A percentile compares a stretch with the other conserved stretches of the same genome.
phyloP scores from a whole-genome alignment of 768 basidiomycete genomes.

The Gyrodon lividus region DNA sequence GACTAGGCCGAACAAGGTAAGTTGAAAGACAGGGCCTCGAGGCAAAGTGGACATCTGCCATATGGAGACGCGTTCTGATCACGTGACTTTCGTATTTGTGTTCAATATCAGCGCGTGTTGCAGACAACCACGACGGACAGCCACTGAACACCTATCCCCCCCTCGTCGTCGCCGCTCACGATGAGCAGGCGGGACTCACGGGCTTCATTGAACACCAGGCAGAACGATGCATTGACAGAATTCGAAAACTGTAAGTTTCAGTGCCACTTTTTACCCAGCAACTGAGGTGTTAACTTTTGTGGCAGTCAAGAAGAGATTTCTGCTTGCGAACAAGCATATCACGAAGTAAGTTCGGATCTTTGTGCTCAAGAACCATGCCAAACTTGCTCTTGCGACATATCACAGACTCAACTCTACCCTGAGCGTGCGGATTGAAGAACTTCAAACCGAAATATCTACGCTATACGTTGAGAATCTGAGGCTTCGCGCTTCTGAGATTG shows the following conservation, averaged over 20 bases:
- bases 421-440: slow-evolving; percentile 80
- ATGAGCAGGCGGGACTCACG: slow-evolving; percentile 37
- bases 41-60: slow-evolving; percentile 16
- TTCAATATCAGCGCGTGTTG: slow-evolving; percentile 38
- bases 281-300: slow-evolving; percentile 23
- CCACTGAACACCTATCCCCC: slow-evolving; percentile 15
- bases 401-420: slow-evolving; percentile 80
- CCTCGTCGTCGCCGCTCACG: slow-evolving; percentile 20
- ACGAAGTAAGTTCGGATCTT: slow-evolving; percentile 59
- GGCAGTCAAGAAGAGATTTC: slow-evolving; percentile 89
- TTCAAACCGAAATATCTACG: slow-evolving; percentile 79
- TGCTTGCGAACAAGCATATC: slow-evolving; percentile 89
- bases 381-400: slow-evolving; percentile 2
- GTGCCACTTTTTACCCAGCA: slow-evolving; percentile 1
- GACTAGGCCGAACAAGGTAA: slow-evolving; percentile 21
- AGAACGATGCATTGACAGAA: slow-evolving; percentile 79
- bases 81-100: slow-evolving; percentile 29
- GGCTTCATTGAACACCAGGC: slow-evolving; percentile 57
- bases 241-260: slow-evolving; percentile 74
- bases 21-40: slow-evolving; percentile 31
- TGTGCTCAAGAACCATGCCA: slow-evolving; percentile 6
- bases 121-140: slow-evolving; percentile 20
- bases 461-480: slow-evolving; percentile 82
- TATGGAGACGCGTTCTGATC: slow-evolving; percentile 23
- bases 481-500: slow-evolving; percentile 77